Conservation (phyloP, 2,329 filamentous ascomycete species). For the Paraphoma sp. region DNA sequence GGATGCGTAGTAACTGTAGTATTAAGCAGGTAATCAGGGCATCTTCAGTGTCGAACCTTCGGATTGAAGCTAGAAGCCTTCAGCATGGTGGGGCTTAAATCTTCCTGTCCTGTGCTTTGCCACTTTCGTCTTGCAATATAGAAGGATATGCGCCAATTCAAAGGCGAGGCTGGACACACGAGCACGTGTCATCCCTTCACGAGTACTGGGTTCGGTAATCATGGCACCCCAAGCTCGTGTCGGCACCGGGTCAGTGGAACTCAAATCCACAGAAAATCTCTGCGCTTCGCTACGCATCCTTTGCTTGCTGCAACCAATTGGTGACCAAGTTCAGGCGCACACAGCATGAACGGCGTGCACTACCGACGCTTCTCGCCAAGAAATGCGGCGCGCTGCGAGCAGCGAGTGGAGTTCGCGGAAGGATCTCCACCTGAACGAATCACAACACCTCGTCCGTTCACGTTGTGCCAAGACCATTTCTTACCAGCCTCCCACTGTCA, state of each 20-base stretch:
- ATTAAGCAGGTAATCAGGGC: too few species aligned
- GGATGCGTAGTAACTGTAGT: too few species aligned
- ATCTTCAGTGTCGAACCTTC: too few species aligned
- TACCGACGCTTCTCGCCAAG: constrained; percentile 18
- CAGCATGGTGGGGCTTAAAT: too few species aligned
- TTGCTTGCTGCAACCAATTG: constrained; percentile 11
- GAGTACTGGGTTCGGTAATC: neutral
- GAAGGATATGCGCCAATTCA: too few species aligned
- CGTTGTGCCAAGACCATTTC: constrained; percentile 29
- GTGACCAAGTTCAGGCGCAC: constrained; percentile 4
- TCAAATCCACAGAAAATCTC: constrained; percentile 4
- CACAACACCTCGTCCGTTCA: constrained; percentile 17
- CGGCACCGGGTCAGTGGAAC: constrained; percentile 5
- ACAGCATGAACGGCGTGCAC: constrained; percentile 12
- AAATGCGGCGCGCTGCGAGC: constrained; percentile 3
- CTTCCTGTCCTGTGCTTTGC: too few species aligned
- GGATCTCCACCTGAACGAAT: constrained; percentile 17
- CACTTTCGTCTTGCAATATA: too few species aligned
- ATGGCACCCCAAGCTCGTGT: neutral
- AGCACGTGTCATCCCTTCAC: neutral
- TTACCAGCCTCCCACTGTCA: constrained; percentile 9
- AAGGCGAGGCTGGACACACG: too few species aligned
- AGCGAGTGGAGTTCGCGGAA: neutral
- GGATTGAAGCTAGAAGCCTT: too few species aligned
- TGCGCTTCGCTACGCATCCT: neutral